Conservation (phyloP, 345 rosid genomes). For the Alliaria petiolata region DNA sequence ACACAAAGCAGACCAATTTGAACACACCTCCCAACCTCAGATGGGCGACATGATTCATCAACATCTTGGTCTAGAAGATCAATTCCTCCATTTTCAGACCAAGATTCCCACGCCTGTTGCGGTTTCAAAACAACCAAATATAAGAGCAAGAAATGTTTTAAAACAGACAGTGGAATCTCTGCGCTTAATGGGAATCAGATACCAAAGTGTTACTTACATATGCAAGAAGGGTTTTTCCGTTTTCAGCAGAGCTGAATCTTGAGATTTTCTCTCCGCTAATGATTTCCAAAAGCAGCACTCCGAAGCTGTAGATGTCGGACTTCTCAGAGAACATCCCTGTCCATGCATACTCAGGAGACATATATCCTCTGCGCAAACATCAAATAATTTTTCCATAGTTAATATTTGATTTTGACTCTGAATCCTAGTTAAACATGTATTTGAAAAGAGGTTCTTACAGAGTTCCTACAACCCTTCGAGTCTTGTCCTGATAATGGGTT, state of each 20-base stretch:
- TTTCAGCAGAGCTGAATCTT: background rate
- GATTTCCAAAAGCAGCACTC: constrained; percentile 34
- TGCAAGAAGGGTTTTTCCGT: constrained; percentile 12
- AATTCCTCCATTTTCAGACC: constrained; percentile 1
- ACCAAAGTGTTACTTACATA: constrained; percentile 10
- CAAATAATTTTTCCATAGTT: background rate
- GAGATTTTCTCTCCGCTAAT: constrained; percentile 17
- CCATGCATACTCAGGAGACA: constrained; percentile 49
- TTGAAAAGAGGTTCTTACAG: background rate
- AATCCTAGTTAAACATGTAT: background rate
- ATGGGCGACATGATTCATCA: background rate
- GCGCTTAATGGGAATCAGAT: no score
- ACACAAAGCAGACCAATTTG: constrained; percentile 18
- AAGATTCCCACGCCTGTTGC: constrained; percentile 7
- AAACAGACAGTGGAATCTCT: no score
- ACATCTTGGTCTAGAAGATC: background rate
- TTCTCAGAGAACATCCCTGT: constrained; percentile 44
- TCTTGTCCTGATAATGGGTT: constrained; percentile 10
- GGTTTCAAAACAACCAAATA: background rate
- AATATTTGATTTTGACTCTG: background rate
- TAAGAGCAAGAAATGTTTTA: background rate
- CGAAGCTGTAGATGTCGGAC: constrained; percentile 46
- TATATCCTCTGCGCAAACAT: constrained; percentile 20
- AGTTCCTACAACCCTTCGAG: constrained; percentile 24
- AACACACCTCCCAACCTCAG: constrained; percentile 8